Evolutionary conservation across 345 rosid species (phyloP), one percentile per base, ranked within the genome.

Genomic region (Lepidium sativum): DNA sequence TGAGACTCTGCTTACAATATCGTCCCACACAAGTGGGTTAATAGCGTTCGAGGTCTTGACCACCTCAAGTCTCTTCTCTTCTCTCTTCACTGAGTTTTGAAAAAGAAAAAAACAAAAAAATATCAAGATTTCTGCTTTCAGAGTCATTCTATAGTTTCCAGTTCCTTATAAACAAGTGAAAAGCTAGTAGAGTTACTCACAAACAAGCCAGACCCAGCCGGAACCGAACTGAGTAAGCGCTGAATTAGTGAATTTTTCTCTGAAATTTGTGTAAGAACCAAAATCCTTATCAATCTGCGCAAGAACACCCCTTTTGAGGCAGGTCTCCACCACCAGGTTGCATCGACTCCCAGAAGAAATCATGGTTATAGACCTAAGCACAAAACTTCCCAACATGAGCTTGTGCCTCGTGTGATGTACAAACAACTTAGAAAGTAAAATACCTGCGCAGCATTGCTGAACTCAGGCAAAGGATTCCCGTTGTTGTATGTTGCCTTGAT

Each of bases 281-380:
- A 92, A 92, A 79, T 92, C 98, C 67, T 87, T 92, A 72, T 92
- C 96, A 74, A 92, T 87, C 83, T 92, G 98, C 59, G 79, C 76
- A 74, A 89, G 98, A 48, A 89, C 78, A 68, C 91, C 98, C 98
- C 65, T 81, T 84, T 76, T 69, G 51, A 25, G 97, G 94, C 80
- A 72, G 54, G 69, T 72, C 80, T 21, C 98, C 97, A 18, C 97
- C 98, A 41, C 89, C 91, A 60, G 97, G 98, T 80, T 85, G 91
- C 97, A 92, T 89, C 16, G 98, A 92, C 74, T 92, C 98, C 98
- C 98, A 92, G 56, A 92, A 92, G 80, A 89, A 92, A 61, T 89
- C 86, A 75, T 92, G 97, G 79, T 89, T 92, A 94, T 94, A 92
- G 17, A 87, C 89, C 97, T 89, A 34, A 61, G 16, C 35, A 55